Base-by-base conservation (phyloP, 768 basidiomycete species). In the Neoboletus subvelutipes region DNA sequence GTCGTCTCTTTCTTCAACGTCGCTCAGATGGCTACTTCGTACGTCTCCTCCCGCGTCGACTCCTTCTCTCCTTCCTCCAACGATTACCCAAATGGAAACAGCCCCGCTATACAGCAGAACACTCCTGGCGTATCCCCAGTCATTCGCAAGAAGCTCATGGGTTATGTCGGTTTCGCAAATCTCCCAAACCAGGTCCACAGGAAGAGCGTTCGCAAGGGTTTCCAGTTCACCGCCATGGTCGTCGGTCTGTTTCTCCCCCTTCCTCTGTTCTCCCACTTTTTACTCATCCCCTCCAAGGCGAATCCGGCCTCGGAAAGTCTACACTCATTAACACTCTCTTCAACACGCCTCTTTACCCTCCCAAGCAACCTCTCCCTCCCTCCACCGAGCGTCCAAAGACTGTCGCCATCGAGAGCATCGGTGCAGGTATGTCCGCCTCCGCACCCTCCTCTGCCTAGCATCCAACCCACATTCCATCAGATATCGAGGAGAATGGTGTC, bases 121-220 rank as follows among this genome's bases (percentile, higher is more conserved):
- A 64, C 67, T 3, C 45, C 67, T 17, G 72, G 67, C 20, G 26
- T 71, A 37, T 62, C 76, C 50, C 69, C 75, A 56, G 75, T 81
- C 66, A 80, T 82, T 62, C 88, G 91, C 76, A 94, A 94, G 86
- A 94, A 94, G 78, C 80, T 95, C 67, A 92, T 90, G 84, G 92
- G 93, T 67, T 95, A 93, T 72, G 93, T 96, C 58, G 93, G 93
- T 50, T 96, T 99, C 71, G 93, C 95, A 71, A 98, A 97, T 75
- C 83, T 99, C 50, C 97, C 97, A 49, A 98, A 99, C 83, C 97
- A 99, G 76, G 96, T 98, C 45, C 97, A 99, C 78, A 88, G 97
- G 76, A 93, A 97, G 80, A 96, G 94, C 67, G 90, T 97, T 47
- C 83, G 94, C 79, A 98, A 94, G 77, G 96, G 97, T 45, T 99